Conservation (phyloP, 2,329 filamentous ascomycete genomes). For the Verticillium alfalfae region DNA sequence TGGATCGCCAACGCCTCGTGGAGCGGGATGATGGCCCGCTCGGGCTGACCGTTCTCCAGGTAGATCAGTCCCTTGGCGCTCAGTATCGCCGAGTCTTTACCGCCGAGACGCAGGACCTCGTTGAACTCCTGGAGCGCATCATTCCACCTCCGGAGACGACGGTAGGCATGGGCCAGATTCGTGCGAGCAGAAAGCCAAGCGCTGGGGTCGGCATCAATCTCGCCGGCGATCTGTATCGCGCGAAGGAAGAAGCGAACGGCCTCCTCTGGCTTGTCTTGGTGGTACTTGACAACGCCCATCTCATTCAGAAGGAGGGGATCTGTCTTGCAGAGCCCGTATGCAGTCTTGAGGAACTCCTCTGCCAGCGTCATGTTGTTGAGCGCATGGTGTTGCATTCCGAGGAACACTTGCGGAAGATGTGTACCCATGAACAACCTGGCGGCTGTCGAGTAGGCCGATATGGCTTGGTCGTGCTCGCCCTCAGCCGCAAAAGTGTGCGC, state of each 20-base stretch:
- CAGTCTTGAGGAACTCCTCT: slow-evolving; percentile 88
- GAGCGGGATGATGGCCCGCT: slow-evolving; percentile 74
- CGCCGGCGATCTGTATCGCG: slow-evolving; percentile 70
- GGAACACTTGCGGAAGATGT: slow-evolving; percentile 88
- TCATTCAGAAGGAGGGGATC: slow-evolving; percentile 93
- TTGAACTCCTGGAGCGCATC: slow-evolving; percentile 79
- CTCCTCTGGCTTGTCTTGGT: slow-evolving; percentile 72
- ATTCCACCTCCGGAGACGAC: slow-evolving; percentile 63
- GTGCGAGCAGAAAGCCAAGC: slow-evolving; percentile 81
- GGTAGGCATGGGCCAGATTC: slow-evolving; percentile 84
- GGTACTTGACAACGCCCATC: slow-evolving; percentile 92
- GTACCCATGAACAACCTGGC: slow-evolving; percentile 94
- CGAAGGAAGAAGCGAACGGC: slow-evolving; percentile 73
- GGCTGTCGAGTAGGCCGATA: slow-evolving; percentile 94
- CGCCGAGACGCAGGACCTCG: slow-evolving; percentile 75
- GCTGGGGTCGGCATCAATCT: slow-evolving; percentile 75
- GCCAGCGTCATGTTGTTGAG: slow-evolving; percentile 92
- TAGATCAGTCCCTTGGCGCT: slow-evolving; percentile 78
- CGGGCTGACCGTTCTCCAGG: slow-evolving; percentile 67
- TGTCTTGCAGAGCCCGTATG: slow-evolving; percentile 74
- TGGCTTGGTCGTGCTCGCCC: slow-evolving; percentile 96
- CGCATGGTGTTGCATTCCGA: slow-evolving; percentile 97
- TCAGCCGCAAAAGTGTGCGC: slow-evolving; percentile 97
- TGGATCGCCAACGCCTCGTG: slow-evolving; percentile 79
- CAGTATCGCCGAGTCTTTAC: slow-evolving; percentile 74